These are phyloP conservation scores for Climacium dendroides DNA, from an alignment of 225 moss, liverwort and hornwort species.

Conservation along the genomic window DNA sequence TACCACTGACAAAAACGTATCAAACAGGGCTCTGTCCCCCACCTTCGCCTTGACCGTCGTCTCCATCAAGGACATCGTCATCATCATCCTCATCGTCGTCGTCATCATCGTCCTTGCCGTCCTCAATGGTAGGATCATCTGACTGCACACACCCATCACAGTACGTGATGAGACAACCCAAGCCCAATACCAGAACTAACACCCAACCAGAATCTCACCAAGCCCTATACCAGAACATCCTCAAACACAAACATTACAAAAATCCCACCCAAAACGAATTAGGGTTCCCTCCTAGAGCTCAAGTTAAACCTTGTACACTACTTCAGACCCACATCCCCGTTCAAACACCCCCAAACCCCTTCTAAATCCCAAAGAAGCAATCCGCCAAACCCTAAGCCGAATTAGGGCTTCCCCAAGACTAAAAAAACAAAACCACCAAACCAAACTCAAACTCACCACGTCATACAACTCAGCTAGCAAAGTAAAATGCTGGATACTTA, in stretches of 20 bases:
- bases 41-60: constrained; percentile 72
- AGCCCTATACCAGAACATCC: background rate
- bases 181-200: background rate
- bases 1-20: background rate
- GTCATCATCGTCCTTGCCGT: constrained; percentile 92
- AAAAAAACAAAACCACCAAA: too few species aligned
- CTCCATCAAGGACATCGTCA: constrained; percentile 75
- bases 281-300: background rate
- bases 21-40: background rate
- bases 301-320: too few species aligned
- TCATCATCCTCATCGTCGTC: constrained; percentile 95
- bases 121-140: constrained; percentile 88
- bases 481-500: background rate
- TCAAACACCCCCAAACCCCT: too few species aligned
- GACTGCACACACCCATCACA: constrained; percentile 15
- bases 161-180: background rate
- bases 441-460: background rate
- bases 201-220: background rate
- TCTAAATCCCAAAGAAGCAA: background rate
- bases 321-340: background rate
- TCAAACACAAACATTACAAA: background rate
- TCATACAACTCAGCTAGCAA: background rate
- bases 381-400: background rate
- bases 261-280: background rate
- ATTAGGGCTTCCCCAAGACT: background rate